Conservation (phyloP, 2,329 filamentous ascomycete species). For the Rachicladosporium sp. region DNA sequence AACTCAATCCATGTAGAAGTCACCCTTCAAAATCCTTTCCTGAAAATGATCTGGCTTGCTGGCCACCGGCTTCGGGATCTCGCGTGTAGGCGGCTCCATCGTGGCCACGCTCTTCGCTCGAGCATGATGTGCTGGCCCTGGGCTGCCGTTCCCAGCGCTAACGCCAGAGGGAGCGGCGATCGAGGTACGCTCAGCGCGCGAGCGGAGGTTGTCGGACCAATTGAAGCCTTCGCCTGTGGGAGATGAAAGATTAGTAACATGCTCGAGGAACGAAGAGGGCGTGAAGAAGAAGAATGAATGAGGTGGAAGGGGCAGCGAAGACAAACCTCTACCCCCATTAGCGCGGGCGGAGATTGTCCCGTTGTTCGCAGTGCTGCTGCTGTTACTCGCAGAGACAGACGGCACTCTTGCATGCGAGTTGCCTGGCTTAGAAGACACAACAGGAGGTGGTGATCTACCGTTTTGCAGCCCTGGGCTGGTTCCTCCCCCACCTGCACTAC, state of each 20-base stretch:
- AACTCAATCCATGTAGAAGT: constrained; percentile 85
- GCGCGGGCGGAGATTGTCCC: constrained; percentile 38
- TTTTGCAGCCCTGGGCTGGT: constrained; percentile 19
- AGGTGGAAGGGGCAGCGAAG: constrained; percentile 27
- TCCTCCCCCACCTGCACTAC: constrained; percentile 19
- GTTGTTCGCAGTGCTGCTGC: constrained; percentile 15
- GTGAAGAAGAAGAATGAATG: too few relatives aligned
- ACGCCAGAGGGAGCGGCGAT: constrained; percentile 33
- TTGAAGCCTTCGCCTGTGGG: constrained; percentile 95
- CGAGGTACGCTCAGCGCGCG: constrained; percentile 64
- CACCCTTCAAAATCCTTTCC: constrained; percentile 91
- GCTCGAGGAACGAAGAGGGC: too few relatives aligned
- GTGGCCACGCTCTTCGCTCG: constrained; percentile 56
- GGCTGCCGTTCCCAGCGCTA: constrained; percentile 1
- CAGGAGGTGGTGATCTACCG: constrained; percentile 23
- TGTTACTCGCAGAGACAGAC: constrained; percentile 3
- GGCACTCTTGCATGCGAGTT: constrained; percentile 9
- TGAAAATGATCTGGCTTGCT: constrained; percentile 74
- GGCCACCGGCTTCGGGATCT: constrained; percentile 46
- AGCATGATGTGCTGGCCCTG: constrained; percentile 36
- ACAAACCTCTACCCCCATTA: constrained; percentile 47
- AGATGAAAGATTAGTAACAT: too few relatives aligned
- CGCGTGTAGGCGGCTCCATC: constrained; percentile 41
- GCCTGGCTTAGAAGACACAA: constrained; percentile 8
- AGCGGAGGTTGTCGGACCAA: constrained; percentile 91